Evolutionary conservation across 352 stramenopile species (phyloP), one percentile per base, ranked within the genome.

Genomic region (Thraustochytrium striatum): DNA sequence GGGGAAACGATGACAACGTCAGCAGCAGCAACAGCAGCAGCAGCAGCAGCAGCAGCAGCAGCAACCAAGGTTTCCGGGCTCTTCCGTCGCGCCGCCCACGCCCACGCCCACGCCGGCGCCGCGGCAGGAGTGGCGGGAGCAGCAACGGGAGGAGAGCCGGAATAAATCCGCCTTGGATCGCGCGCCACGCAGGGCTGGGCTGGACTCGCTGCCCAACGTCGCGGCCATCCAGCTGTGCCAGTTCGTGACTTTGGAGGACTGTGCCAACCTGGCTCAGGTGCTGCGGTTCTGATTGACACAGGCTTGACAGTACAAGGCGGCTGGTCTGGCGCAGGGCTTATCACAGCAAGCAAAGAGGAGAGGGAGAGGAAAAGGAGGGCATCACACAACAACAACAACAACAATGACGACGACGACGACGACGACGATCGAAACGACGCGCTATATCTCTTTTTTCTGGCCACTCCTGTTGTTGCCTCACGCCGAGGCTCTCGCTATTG

Each of bases 231-330:
- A 16, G 25, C 41, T 75, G 2, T 75, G 65, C 65, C 30, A 75
- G 16, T 75, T 70, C 36, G 11, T 75, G 1, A 21, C 19, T 1
- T 21, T 75, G 7, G 32, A 61, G 52, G 65, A 75, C 52, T 62
- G 44, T 43, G 44, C 65, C 44, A 72, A 38, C 65, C 50, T 75
- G 44, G 61, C 65, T 30, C 44, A 61, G 65, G 65, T 43, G n/a
- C 9, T 75, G n/a, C 65, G 19, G 33, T 59, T 32, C 19, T 33
- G 9, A 19, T 32, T 59, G 52, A 59, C 52, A 59, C n/a, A 59
- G 25, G 52, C 52, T 59, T n/a, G n/a, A 33, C 25, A 59, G 19
- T 59, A 28, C 52, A 59, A 59, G 33, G 33, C 52, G 25, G 9
- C 33, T 28, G 19, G 19, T 59, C 19, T 28, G 8, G 8, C 52